Evolutionary conservation across 2,329 filamentous ascomycete genomes (phyloP).

Genomic region (Fusarium cicatricum): DNA sequence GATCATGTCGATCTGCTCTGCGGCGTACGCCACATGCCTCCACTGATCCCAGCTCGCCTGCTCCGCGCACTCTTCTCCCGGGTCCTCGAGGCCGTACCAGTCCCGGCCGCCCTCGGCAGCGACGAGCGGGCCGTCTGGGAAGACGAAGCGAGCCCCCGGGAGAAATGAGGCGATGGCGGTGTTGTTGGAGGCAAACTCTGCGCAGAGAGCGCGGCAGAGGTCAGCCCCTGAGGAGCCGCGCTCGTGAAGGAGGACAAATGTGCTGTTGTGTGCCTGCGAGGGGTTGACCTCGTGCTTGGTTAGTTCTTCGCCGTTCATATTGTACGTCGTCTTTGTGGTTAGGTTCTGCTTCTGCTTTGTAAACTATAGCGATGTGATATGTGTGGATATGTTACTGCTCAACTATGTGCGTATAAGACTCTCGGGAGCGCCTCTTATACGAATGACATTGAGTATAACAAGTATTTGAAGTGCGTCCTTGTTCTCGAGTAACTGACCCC

Average conservation of each 20-base stretch:
- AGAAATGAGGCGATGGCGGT: not conserved
- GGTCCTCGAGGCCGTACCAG: constrained; percentile 2
- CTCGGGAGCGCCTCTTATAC: too few species aligned
- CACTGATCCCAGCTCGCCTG: not conserved
- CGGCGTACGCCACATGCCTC: not conserved
- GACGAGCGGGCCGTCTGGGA: not conserved
- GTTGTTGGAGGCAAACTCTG: not conserved
- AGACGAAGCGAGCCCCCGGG: constrained; percentile 4
- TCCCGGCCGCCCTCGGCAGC: not conserved
- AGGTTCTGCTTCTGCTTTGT: too few species aligned
- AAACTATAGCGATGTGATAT: too few species aligned
- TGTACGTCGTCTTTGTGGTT: not conserved
- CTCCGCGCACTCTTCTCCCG: not conserved
- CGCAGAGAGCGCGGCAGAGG: not conserved
- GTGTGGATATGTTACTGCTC: too few species aligned
- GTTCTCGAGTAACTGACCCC: too few species aligned
- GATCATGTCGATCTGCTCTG: not conserved
- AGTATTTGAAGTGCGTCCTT: too few species aligned
- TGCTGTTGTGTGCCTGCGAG: not conserved
- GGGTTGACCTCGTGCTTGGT: not conserved
- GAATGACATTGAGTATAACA: too few species aligned
- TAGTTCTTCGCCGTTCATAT: not conserved
- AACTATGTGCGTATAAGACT: too few species aligned
- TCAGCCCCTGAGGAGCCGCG: not conserved
- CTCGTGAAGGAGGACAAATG: constrained; percentile 20